phyloP scores from a whole-genome alignment of 352 stramenopile genomes.

The Phytophthora pseudosyringae region DNA sequence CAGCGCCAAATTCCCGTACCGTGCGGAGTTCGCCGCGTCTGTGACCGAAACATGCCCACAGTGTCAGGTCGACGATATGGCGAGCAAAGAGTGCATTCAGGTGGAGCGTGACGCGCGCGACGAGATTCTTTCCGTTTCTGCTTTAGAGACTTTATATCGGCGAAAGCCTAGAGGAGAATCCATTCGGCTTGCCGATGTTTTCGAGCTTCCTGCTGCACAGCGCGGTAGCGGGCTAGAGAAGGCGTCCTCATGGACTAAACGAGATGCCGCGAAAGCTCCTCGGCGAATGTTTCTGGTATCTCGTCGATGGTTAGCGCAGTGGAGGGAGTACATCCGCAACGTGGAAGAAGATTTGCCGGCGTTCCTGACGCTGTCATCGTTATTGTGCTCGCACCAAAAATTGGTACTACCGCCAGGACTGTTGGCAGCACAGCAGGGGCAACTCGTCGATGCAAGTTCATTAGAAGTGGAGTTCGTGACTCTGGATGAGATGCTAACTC shows the following conservation, averaged over 20 bases:
- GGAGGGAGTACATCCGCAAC: constrained; percentile 79
- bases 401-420: constrained; percentile 60
- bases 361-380: constrained; percentile 34
- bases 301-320: constrained; percentile 62
- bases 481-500: constrained; percentile 63
- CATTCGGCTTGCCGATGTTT: constrained; percentile 55
- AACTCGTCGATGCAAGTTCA: constrained; percentile 44
- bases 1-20: constrained; percentile 56
- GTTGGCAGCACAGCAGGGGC: constrained; percentile 47
- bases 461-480: constrained; percentile 70
- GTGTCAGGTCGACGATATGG: constrained; percentile 59
- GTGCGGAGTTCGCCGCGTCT: constrained; percentile 42
- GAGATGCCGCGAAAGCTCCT: constrained; percentile 12
- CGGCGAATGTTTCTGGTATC: constrained; percentile 66
- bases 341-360: constrained; percentile 52
- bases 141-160: constrained; percentile 65
- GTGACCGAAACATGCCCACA: constrained; percentile 49
- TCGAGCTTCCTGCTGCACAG: constrained; percentile 39
- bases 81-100: constrained; percentile 58
- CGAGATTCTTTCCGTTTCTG: constrained; percentile 56
- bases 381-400: constrained; percentile 64
- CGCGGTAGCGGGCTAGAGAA: constrained; percentile 31
- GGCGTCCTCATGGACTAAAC: constrained; percentile 29
- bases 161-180: constrained; percentile 40
- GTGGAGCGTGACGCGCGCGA: constrained; percentile 62